Conservation (phyloP, 352 stramenopile species). For the Globisporangium megalacanthum region DNA sequence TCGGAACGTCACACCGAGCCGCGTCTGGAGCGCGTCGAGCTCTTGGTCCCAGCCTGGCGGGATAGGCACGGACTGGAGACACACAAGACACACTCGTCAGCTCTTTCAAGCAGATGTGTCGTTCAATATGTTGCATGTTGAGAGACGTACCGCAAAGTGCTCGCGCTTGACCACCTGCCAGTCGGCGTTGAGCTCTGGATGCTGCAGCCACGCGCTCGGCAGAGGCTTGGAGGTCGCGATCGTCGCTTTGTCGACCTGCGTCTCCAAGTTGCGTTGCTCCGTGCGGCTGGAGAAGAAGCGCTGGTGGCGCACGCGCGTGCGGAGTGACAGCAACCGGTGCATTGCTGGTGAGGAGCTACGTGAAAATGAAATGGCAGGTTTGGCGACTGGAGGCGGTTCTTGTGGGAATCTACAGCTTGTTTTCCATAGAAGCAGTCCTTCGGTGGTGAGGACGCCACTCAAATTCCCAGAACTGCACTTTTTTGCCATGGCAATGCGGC, state of each 20-base stretch:
- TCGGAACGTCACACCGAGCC: slow-evolving; percentile 56
- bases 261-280: slow-evolving; percentile 5
- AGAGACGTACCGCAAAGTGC: slow-evolving; percentile 31
- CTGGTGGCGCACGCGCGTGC: background rate
- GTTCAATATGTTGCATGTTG: no score
- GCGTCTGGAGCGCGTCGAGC: slow-evolving; percentile 45
- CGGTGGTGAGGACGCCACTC: background rate
- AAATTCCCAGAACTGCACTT: background rate
- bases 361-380: background rate
- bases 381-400: background rate
- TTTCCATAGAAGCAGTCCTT: background rate
- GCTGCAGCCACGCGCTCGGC: slow-evolving; percentile 11
- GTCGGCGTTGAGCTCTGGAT: slow-evolving; percentile 23
- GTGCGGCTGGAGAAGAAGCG: background rate
- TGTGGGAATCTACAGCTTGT: background rate
- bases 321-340: background rate
- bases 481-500: slow-evolving; percentile 3
- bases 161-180: slow-evolving; percentile 52
- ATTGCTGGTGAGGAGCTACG: no score
- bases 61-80: slow-evolving; percentile 24
- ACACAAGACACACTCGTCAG: no score
- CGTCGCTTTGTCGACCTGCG: slow-evolving; percentile 3
- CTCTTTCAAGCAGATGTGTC: no score
- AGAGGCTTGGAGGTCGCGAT: slow-evolving; percentile 22
- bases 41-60: slow-evolving; percentile 43